Evolutionary conservation across 2,329 filamentous ascomycete genomes (phyloP), one percentile per base, ranked within the genome.

Genomic region (Onygena corvina): DNA sequence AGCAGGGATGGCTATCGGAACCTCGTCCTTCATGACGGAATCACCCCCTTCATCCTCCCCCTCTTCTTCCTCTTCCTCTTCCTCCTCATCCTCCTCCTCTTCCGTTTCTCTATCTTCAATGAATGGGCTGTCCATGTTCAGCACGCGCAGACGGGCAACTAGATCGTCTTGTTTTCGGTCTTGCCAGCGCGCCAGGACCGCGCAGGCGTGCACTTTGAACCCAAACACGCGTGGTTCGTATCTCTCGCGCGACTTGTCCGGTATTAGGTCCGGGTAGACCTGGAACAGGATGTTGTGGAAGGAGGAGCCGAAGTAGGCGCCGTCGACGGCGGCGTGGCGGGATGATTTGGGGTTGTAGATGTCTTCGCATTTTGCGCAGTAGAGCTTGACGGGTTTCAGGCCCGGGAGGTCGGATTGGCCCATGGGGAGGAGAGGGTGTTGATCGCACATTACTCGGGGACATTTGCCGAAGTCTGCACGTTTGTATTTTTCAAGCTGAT

Each of bases 221-320:
- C 92, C 92, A 66, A 92, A 98, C 53, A 94, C 84, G 51, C 85
- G 80, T 20, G 92, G 92, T 50, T 90, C 79, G 68, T 96, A 95
- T 57, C 92, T 80, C 56, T 87, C 81, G 54, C 81, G 75, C 58
- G 80, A 87, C 76, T 96, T 98, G 57, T 80, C 74, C 2, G 92
- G 92, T 47, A 93, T 80, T 58, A 98, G 76, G 20, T 85, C 81
- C 4, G 92, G 90, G 65, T 96, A 96, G 49, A 98, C 92, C 67
- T 98, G 92, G 74, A 98, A 96, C 54, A 98, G 80, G 68, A 98
- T 95, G 71, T 95, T 95, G 75, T 95, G 90, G 75, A 98, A 98
- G 2, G 86, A 94, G 44, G 90, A 89, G 58, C 92, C 92, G 59
- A 98, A 98, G 75, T 96, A 98, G 56, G 92, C 92, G 55, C 92